Conservation (phyloP, 2,329 filamentous ascomycete genomes). For the Diaporthe ilicicola region DNA sequence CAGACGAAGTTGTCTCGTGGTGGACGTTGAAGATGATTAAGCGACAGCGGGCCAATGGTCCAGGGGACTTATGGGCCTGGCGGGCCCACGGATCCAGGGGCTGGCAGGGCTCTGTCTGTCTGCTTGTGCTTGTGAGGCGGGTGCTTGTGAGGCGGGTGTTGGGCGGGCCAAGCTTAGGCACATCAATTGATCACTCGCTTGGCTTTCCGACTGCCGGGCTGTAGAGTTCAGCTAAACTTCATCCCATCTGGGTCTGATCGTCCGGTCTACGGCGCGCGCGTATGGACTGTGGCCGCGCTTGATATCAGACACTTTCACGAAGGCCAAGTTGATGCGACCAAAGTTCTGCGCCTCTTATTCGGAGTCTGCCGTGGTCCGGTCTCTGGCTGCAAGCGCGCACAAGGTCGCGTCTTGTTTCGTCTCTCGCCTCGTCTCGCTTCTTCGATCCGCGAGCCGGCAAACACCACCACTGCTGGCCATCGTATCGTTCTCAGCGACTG, state of each 20-base stretch:
- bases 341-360: background rate
- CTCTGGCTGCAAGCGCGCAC: background rate
- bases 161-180: slow-evolving; percentile 21
- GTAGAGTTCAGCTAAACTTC: slow-evolving; percentile 10
- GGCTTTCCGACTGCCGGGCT: background rate
- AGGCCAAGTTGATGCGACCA: slow-evolving; percentile 22
- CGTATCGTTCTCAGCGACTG: background rate
- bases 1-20: slow-evolving; percentile 12
- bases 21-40: slow-evolving; percentile 16
- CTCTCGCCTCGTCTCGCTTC: slow-evolving; percentile 1
- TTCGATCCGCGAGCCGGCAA: slow-evolving; percentile 1
- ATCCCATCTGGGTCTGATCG: slow-evolving; percentile 18
- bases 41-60: slow-evolving; percentile 17
- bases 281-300: slow-evolving; percentile 2
- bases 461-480: background rate
- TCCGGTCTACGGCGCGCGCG: background rate
- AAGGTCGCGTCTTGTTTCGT: background rate
- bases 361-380: background rate
- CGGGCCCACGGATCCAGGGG: background rate
- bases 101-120: background rate
- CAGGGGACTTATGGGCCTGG: background rate
- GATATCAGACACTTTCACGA: background rate
- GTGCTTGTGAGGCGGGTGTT: background rate
- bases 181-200: slow-evolving; percentile 16
- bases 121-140: background rate